phyloP scores from a whole-genome alignment of 2,329 filamentous ascomycete species.

The Trichophyton equinum region DNA sequence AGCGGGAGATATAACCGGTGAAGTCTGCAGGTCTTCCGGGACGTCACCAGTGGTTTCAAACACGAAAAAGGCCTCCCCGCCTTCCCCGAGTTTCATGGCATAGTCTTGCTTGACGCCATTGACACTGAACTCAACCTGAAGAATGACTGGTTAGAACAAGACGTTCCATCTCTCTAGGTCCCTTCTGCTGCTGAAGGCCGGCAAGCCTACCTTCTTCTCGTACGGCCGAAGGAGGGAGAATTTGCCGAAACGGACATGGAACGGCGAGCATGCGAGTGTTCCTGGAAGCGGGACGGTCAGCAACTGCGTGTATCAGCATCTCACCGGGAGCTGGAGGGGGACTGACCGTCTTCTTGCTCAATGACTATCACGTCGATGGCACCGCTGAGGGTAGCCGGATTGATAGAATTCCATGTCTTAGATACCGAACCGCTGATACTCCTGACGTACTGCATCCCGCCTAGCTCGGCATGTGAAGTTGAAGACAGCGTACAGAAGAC shows the following conservation, averaged over 20 bases:
- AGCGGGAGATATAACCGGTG: slow-evolving; percentile 81
- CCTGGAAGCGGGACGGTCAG: slow-evolving; percentile 26
- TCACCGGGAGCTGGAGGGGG: neutral
- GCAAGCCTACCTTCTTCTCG: slow-evolving; percentile 65
- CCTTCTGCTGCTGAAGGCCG: neutral
- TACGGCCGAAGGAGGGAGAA: slow-evolving; percentile 89
- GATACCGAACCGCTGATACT: slow-evolving; percentile 91
- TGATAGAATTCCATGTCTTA: slow-evolving; percentile 99
- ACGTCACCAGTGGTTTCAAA: slow-evolving; percentile 90
- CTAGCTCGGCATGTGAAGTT: slow-evolving; percentile 7
- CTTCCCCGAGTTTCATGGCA: slow-evolving; percentile 96
- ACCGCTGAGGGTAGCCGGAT: slow-evolving; percentile 89
- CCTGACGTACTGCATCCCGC: slow-evolving; percentile 88
- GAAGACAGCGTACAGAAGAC: neutral
- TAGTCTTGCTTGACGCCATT: slow-evolving; percentile 86
- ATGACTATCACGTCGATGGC: slow-evolving; percentile 99
- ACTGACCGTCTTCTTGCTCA: slow-evolving; percentile 77
- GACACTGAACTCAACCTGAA: slow-evolving; percentile 77
- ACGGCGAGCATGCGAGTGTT: slow-evolving; percentile 78
- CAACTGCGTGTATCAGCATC: neutral
- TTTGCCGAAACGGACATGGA: slow-evolving; percentile 97
- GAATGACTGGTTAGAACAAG: neutral
- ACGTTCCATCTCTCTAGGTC: neutral
- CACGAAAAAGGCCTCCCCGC: slow-evolving; percentile 96
- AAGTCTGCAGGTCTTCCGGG: slow-evolving; percentile 87